phyloP scores from a whole-genome alignment of 768 basidiomycete genomes.

The Serendipita sp. region DNA sequence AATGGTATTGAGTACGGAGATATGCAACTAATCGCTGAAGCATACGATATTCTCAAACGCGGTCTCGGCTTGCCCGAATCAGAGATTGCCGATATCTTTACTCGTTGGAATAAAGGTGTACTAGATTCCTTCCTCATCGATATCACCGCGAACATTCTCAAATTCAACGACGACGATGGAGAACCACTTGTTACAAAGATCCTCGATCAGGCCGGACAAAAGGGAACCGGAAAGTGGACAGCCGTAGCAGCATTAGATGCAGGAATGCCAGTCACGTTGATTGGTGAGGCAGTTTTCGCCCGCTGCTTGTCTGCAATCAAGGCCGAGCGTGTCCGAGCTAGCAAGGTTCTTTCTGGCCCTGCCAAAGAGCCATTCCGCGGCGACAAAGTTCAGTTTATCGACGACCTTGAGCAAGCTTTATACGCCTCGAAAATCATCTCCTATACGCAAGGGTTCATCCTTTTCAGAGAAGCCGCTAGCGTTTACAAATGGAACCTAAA shows the following conservation, averaged over 20 bases:
- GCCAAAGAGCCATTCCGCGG: slow-evolving; percentile 88
- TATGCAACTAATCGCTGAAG: slow-evolving; percentile 98
- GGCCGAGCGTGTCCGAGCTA: slow-evolving; percentile 84
- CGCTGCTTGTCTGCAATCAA: slow-evolving; percentile 96
- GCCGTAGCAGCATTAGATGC: slow-evolving; percentile 92
- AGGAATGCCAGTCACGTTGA: slow-evolving; percentile 82
- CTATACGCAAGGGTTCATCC: slow-evolving; percentile 98
- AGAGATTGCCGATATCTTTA: slow-evolving; percentile 91
- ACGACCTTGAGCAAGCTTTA: slow-evolving; percentile 96
- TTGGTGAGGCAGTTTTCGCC: slow-evolving; percentile 98
- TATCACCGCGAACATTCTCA: slow-evolving; percentile 92
- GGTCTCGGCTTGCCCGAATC: slow-evolving; percentile 73
- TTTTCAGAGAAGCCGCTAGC: slow-evolving; percentile 96
- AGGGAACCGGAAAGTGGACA: slow-evolving; percentile 99
- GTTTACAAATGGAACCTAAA: slow-evolving; percentile 89
- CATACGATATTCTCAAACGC: slow-evolving; percentile 96
- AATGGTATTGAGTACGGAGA: slow-evolving; percentile 99
- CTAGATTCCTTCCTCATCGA: slow-evolving; percentile 99
- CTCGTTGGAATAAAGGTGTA: slow-evolving; percentile 94
- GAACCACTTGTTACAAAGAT: slow-evolving; percentile 84
- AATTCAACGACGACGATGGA: slow-evolving; percentile 93
- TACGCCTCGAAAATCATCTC: slow-evolving; percentile 99
- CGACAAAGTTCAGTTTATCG: slow-evolving; percentile 97
- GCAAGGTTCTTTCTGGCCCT: slow-evolving; percentile 80
- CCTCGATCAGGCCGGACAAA: slow-evolving; percentile 91